Evolutionary conservation across 306 rosid genomes (phyloP), one percentile per base, ranked within the genome.

Genomic region (Cucurbita ficifolia): DNA sequence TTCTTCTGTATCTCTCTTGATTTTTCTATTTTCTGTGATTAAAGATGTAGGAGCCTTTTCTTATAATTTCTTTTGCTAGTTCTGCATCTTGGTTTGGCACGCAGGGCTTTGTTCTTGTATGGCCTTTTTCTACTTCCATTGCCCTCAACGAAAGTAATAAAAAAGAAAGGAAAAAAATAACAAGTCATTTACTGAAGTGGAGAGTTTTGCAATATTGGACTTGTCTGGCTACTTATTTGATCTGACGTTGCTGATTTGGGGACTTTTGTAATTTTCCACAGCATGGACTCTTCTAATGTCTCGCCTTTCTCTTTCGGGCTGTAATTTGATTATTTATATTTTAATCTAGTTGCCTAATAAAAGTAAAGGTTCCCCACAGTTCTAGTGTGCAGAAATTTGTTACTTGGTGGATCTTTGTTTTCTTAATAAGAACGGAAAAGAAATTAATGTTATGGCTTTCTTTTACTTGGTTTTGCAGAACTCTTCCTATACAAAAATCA

Each of bases 401-500:
- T 67, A 35, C 43, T 67, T 67, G 54, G 36, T 67, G 72, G 54
- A 29, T 12, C 0, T 67, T 67, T 35, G 8, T 67, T 63, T 63
- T 45, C 54, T 19, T 67, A 5, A 22, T 21, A 45, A 45, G 48
- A 43, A 21, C 16, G 18, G 17, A 43, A 12, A 6, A 67, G 72
- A 13, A 70, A 46, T 61, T 21, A 38, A 54, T 67, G 42, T 42
- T 21, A 42, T 40, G 70, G 3, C 33, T 29, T 29, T 29, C 33
- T 29, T 29, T 29, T 29, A 29, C 33, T 29, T 29, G 33, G 72
- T 19, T 35, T 62, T 60, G 55, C 75, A 43, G 77, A 79, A n/a
- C 46, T 17, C 4, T 6, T 18, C 10, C 45, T 62, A 77, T 45
- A 78, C 59, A 86, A 84, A 60, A 81, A 57, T 35, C 77, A 61